A percentile compares a stretch with the other conserved stretches of the same genome.
These are phyloP conservation scores for Trematosphaeria pertusa DNA, from an alignment of 2,329 filamentous ascomycete species.

Conservation along the genomic window DNA sequence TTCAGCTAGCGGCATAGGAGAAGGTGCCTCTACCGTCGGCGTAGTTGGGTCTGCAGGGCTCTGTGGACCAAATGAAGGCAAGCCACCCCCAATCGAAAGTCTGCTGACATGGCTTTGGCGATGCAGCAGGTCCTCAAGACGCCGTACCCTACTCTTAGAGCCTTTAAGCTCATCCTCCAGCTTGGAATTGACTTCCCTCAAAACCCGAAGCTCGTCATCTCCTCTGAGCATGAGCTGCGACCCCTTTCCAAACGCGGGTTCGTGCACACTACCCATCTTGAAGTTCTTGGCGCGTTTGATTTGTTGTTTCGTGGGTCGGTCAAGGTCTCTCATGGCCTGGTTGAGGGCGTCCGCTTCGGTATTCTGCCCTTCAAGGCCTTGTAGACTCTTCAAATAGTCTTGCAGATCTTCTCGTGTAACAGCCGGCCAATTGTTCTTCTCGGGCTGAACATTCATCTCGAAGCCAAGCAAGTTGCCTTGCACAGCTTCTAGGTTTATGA, in stretches of 20 bases:
- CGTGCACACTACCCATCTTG: slow-evolving; percentile 94
- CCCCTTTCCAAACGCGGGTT: slow-evolving; percentile 84
- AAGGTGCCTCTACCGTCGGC: slow-evolving; percentile 43
- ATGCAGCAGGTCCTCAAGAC: slow-evolving; percentile 90
- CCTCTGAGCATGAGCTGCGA: slow-evolving; percentile 79
- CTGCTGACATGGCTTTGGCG: slow-evolving; percentile 71
- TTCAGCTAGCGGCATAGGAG: slow-evolving; percentile 49
- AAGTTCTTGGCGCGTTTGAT: slow-evolving; percentile 88
- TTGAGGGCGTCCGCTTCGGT: slow-evolving; percentile 73
- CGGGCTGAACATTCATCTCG: slow-evolving; percentile 83
- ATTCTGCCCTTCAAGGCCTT: slow-evolving; percentile 69
- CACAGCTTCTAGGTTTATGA: slow-evolving; percentile 69
- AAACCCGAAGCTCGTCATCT: slow-evolving; percentile 75
- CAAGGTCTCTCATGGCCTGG: slow-evolving; percentile 79
- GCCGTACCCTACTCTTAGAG: slow-evolving; percentile 89
- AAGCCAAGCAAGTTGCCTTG: slow-evolving; percentile 77
- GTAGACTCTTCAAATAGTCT: slow-evolving; percentile 72
- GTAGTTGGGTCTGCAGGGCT: slow-evolving; percentile 46
- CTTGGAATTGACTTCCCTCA: slow-evolving; percentile 63
- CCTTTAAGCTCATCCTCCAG: slow-evolving; percentile 71
- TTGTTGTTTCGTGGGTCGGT: slow-evolving; percentile 83
- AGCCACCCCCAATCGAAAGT: slow-evolving; percentile 58
- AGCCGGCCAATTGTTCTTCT: slow-evolving; percentile 81
- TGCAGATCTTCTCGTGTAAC: slow-evolving; percentile 79
- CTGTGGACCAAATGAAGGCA: slow-evolving; percentile 42